A percentile compares a stretch with the other conserved stretches of the same genome.
These are phyloP conservation scores for Centaurea solstitialis DNA, from an alignment of 129 eudicot genomes.

Conservation along the genomic window DNA sequence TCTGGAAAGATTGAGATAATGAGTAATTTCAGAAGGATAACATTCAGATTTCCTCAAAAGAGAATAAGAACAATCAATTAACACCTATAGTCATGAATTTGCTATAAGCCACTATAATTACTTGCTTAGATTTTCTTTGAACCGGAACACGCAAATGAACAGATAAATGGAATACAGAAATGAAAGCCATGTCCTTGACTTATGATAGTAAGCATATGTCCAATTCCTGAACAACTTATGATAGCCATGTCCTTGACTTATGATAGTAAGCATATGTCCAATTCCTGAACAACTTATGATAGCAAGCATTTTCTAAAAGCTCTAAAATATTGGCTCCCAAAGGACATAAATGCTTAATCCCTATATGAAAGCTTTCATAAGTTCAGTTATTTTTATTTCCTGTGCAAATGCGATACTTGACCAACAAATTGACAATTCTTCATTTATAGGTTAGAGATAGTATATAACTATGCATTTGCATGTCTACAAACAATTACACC, in stretches of 20 bases:
- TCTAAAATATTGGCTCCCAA: not conserved
- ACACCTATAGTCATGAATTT: not conserved
- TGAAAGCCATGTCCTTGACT: not conserved
- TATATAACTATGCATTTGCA: not conserved
- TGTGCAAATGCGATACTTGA: not conserved
- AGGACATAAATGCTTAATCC: not conserved
- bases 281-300: not conserved
- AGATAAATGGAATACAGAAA: not conserved
- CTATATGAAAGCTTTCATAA: not conserved
- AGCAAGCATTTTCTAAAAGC: not conserved
- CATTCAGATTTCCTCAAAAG: not conserved
- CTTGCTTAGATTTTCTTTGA: not conserved
- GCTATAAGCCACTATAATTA: not conserved
- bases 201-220: too few relatives aligned
- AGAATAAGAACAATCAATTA: conserved; percentile 8
- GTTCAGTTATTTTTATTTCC: not conserved
- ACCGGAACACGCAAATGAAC: not conserved
- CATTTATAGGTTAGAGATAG: not conserved
- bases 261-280: not conserved
- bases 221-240: not conserved
- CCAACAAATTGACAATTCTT: not conserved
- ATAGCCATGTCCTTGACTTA: too few relatives aligned
- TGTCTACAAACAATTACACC: not conserved
- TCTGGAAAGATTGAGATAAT: conserved; percentile 41
- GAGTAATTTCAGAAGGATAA: conserved; percentile 16